Conservation (phyloP, 192 early-diverging fungal genomes). For the Funneliformis mosseae region DNA sequence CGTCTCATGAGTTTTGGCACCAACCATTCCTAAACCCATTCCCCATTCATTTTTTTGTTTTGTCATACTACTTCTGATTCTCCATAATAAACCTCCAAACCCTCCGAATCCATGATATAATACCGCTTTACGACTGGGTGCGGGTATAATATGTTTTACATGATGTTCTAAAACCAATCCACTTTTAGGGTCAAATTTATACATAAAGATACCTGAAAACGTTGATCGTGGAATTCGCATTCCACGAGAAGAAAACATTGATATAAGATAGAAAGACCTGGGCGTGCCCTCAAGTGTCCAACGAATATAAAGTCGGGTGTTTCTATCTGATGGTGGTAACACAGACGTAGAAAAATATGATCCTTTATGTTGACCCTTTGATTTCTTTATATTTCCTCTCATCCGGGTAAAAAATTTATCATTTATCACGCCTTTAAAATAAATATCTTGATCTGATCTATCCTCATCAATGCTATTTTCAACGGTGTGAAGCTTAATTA, state of each 20-base stretch:
- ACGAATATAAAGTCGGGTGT: constrained; percentile 29
- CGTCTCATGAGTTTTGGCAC: neutral
- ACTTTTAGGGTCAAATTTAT: constrained; percentile 25
- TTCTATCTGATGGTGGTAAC: constrained; percentile 17
- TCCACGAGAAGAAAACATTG: constrained; percentile 11
- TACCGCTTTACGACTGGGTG: constrained; percentile 24
- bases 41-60: constrained; percentile 28
- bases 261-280: constrained; percentile 6
- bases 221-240: constrained; percentile 14
- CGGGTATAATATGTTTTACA: constrained; percentile 25
- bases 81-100: constrained; percentile 14
- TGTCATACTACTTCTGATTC: constrained; percentile 15
- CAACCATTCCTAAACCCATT: constrained; percentile 25
- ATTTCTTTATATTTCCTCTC: neutral
- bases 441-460: constrained; percentile 29
- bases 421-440: neutral
- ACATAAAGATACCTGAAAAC: constrained; percentile 27
- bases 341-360: neutral
- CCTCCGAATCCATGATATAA: constrained; percentile 32
- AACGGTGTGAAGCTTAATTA: constrained; percentile 47
- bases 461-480: constrained; percentile 28
- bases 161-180: constrained; percentile 19
- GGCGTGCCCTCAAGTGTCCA: constrained; percentile 26
- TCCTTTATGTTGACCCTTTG: neutral
- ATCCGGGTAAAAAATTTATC: neutral